Evolutionary conservation across 208 protist genomes (phyloP), one percentile per base, ranked within the genome.

Genomic region (Acanthamoeba lenticulata): DNA sequence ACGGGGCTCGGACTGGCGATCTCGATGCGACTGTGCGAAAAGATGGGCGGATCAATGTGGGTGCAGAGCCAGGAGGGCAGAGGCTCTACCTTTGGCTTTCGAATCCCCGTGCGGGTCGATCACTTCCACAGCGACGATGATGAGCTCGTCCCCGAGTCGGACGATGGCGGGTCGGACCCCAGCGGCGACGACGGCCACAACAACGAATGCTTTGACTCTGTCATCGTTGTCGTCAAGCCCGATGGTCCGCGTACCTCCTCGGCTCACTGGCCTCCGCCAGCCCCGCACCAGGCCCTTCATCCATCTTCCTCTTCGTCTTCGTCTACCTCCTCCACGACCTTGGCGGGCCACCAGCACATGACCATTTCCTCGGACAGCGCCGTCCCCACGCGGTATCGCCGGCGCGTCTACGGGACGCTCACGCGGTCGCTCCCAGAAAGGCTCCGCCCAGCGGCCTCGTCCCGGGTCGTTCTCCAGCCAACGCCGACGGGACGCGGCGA

Each of bases 1-100:
- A 52, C 93, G 1, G 95, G 95, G 7, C 57, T 96, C 1, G 93
- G 95, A 38, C 67, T 93, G 65, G 89, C 36, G 13, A 93, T 93
- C 24, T 83, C 45, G 24, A 74, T 36, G 65, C 91, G 42, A 9
- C 42, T 83, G 32, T 93, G 89, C 67, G 89, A 93, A 42, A 93
- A 57, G 34, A 93, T 93, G 89, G 89, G 89, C n/a, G 89, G 89
- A 3, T 67, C 45, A n/a, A 93, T 93, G 32, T 74, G 62, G 65
- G 67, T 93, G 40, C 44, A 93, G 49, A 83, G 62, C 19, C 24
- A 74, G 67, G 89, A 83, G 49, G 27, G 27, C 89, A 45, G 27
- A 24, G 89, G 89, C 65, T 67, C 45, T 36, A 93, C 89, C 21
- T 93, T 93, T 38, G 38, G 36, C 24, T 93, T 81, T 44, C 79